Base-by-base conservation (phyloP, 2,329 filamentous ascomycete genomes). In the Penicillium griseofulvum region DNA sequence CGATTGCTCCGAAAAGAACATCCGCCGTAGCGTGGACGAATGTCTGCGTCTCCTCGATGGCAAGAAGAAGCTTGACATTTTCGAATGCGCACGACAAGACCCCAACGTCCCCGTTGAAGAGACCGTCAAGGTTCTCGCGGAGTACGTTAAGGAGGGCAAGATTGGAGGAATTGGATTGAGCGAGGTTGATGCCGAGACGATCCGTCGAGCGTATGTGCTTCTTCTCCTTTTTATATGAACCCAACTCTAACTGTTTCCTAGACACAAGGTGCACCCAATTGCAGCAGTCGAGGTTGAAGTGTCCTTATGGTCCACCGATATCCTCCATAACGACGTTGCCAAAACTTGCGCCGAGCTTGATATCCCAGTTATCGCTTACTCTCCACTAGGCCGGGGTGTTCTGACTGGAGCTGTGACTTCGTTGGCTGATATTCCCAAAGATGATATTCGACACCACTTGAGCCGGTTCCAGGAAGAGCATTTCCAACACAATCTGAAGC, bases 251-350 rank as follows among this genome's bases (percentile, higher is more conserved):
- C 78, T 26, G 34, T 26, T 31, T 57, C 31, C 26, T 53, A 73
- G 71, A 48, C 74, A 78, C 44, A 78, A 79, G 49, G 76, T 84
- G 39, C 78, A 81, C 59, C 82, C 81, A 17, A 80, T 87, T 46
- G 76, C 77, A 1, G 79, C 80, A 1, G 83, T 87, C 8, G 85
- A 87, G 64, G 80, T 85, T 24, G 84, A 87, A 65, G 75, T 86
- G 53, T 82, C 79, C 16, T 73, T 86, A 2, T 87, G 79, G 75
- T 74, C 74, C 6, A 83, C 81, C 2, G 79, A 84, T 26, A 80
- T 84, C 43, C 69, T 86, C 5, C 69, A 80, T 17, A 86, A 87
- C 57, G 84, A 80, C 17, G 77, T 87, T 1, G 81, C 81, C 2
- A 66, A 76, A 50, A 76, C 80, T 1, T 86, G 84, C 58, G 79